These are phyloP conservation scores for Psidium friedrichsthalianum DNA, from an alignment of 345 rosid genomes.

Conservation along the genomic window DNA sequence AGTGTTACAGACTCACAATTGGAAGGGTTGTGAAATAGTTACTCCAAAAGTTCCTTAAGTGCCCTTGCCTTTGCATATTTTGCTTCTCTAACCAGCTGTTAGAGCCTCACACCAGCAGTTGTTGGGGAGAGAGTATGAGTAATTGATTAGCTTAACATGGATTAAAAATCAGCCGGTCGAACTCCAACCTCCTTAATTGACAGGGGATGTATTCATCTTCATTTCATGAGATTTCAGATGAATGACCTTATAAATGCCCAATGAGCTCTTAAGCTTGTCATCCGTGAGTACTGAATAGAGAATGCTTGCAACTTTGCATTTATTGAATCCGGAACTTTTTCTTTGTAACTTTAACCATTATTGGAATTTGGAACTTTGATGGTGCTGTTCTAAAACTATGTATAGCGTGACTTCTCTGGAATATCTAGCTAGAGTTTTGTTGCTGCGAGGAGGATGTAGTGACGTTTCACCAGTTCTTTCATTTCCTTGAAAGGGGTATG, in stretches of 20 bases:
- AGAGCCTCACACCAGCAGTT: neutral
- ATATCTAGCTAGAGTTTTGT: neutral
- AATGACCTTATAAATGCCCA: neutral
- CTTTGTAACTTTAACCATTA: neutral
- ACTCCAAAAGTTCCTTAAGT: neutral
- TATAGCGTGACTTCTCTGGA: neutral
- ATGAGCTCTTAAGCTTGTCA: neutral
- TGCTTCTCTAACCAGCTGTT: neutral
- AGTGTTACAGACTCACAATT: neutral
- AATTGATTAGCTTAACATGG: neutral
- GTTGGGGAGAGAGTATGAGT: neutral
- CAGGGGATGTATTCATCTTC: neutral
- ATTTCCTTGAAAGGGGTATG: conserved; percentile 56
- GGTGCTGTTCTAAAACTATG: neutral
- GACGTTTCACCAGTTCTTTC: neutral
- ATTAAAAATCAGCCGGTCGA: neutral
- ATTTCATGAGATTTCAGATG: neutral
- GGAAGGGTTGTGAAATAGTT: neutral
- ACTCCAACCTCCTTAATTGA: neutral
- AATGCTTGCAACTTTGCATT: neutral
- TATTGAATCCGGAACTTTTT: neutral
- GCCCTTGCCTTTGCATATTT: neutral
- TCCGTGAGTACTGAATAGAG: neutral
- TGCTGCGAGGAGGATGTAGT: neutral
- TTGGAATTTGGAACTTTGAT: neutral